Percentiles rank a stretch among this genome's conserved stretches.
phyloP scores from a whole-genome alignment of 208 protist genomes.

The Wallacemonas sp. region DNA sequence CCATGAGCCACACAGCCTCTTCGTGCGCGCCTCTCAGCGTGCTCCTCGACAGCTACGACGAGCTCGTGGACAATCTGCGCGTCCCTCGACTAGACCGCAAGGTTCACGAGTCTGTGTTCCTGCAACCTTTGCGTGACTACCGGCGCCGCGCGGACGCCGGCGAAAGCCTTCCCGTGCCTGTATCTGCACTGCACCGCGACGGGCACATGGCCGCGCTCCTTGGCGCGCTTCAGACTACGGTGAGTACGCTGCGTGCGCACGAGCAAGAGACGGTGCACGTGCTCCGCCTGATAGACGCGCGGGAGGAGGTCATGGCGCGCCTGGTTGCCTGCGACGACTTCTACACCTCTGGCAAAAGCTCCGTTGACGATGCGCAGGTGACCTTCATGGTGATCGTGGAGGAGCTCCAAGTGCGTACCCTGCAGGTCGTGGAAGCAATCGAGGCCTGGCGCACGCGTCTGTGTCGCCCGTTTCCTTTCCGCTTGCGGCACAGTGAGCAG shows the following conservation, averaged over 20 bases:
- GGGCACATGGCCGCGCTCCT: slow-evolving; percentile 3
- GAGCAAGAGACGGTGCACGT: slow-evolving; percentile 34
- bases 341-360: slow-evolving; percentile 20
- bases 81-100: slow-evolving; percentile 33
- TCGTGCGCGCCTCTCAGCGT: not conserved
- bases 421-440: slow-evolving; percentile 60
- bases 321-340: slow-evolving; percentile 36
- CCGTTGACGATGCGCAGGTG: slow-evolving; percentile 42
- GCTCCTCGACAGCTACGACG: slow-evolving; percentile 19
- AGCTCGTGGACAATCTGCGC: slow-evolving; percentile 15
- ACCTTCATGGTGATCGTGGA: slow-evolving; percentile 35
- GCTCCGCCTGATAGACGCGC: slow-evolving; percentile 28
- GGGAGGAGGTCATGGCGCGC: slow-evolving; percentile 38
- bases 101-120: slow-evolving; percentile 31
- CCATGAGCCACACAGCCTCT: not conserved
- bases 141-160: not conserved
- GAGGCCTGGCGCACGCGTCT: slow-evolving; percentile 64
- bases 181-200: not conserved
- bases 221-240: slow-evolving; percentile 31
- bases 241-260: slow-evolving; percentile 27
- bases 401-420: slow-evolving; percentile 50
- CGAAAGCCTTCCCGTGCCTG: not conserved
- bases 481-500: slow-evolving; percentile 26
- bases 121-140: slow-evolving; percentile 20
- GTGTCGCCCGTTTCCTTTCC: slow-evolving; percentile 55